A percentile compares a stretch with the other conserved stretches of the same genome.
These are phyloP conservation scores for Lippia alba DNA, from an alignment of 305 asterid species.

Conservation along the genomic window DNA sequence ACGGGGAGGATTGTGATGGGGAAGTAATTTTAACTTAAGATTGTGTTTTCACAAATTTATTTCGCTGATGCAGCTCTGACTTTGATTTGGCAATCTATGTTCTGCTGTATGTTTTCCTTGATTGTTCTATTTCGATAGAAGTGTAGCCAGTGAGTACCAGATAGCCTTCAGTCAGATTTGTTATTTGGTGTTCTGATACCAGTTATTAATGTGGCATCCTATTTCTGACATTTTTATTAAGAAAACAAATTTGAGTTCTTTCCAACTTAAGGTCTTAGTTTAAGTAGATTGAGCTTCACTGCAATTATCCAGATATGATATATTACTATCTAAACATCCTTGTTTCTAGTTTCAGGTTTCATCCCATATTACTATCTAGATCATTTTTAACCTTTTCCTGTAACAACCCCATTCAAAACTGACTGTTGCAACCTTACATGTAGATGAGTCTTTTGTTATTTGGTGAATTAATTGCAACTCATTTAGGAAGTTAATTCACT, in stretches of 20 bases:
- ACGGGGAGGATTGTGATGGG: conserved; percentile 5
- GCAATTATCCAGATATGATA: no score
- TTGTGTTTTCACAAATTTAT: conserved; percentile 3
- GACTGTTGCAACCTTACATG: no score
- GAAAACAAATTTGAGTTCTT: background rate
- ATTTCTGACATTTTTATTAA: background rate
- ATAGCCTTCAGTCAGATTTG: background rate
- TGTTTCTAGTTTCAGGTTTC: no score
- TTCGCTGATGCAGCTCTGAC: background rate
- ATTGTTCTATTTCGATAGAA: background rate
- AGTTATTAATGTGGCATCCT: background rate
- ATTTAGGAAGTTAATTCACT: conserved; percentile 7
- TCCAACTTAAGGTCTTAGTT: background rate
- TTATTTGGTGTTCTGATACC: background rate
- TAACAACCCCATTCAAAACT: no score
- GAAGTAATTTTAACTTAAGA: background rate
- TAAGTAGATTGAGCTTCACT: no score
- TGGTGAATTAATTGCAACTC: no score
- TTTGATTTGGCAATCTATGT: background rate
- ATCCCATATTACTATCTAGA: no score
- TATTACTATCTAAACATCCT: no score
- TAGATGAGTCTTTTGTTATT: no score
- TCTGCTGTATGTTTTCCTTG: background rate
- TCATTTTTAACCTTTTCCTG: no score
- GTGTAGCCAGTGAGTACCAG: background rate